Evolutionary conservation across 1,284 basidiomycete species (phyloP).

Genomic region (Pholiota adiposa): DNA sequence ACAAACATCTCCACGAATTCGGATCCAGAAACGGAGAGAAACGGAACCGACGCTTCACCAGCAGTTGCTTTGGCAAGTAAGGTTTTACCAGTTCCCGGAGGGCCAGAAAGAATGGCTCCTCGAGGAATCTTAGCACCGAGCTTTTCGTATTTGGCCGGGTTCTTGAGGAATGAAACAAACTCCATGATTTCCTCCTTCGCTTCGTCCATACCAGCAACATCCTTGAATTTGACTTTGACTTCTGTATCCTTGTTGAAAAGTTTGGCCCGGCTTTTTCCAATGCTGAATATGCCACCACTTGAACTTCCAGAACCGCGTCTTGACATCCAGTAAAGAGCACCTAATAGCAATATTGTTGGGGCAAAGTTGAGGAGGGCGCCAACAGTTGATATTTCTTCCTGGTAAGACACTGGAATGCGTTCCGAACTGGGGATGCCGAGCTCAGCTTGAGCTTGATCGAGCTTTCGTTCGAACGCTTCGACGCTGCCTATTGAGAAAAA

Average conservation of each 20-base stretch:
- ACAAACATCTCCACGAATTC: constrained; percentile 99
- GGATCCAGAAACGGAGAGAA: constrained; percentile 97
- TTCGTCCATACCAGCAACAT: constrained; percentile 99
- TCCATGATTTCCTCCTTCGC: constrained; percentile 99
- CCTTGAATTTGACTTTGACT: constrained; percentile 91
- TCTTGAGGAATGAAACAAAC: constrained; percentile 99
- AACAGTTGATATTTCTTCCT: constrained; percentile 90
- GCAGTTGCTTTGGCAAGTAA: constrained; percentile 98
- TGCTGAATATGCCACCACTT: constrained; percentile 94
- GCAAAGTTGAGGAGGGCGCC: constrained; percentile 91
- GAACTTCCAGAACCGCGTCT: constrained; percentile 76
- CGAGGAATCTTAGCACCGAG: constrained; percentile 99
- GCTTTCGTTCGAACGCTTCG: constrained; percentile 94
- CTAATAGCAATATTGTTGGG: constrained; percentile 91
- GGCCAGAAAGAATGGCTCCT: constrained; percentile 96
- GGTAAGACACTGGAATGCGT: constrained; percentile 96
- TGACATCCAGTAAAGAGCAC: constrained; percentile 90
- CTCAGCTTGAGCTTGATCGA: constrained; percentile 93
- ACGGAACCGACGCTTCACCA: constrained; percentile 96
- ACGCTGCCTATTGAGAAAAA: constrained; percentile 98
- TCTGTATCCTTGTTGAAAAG: constrained; percentile 98
- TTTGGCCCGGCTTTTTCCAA: constrained; percentile 95
- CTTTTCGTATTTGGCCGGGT: constrained; percentile 93
- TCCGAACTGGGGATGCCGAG: constrained; percentile 91
- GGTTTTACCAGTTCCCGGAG: constrained; percentile 99